A percentile compares a stretch with the other conserved stretches of the same genome.
Conservation (phyloP, 192 early-diverging fungal species). For the Entrophospora sp. region DNA sequence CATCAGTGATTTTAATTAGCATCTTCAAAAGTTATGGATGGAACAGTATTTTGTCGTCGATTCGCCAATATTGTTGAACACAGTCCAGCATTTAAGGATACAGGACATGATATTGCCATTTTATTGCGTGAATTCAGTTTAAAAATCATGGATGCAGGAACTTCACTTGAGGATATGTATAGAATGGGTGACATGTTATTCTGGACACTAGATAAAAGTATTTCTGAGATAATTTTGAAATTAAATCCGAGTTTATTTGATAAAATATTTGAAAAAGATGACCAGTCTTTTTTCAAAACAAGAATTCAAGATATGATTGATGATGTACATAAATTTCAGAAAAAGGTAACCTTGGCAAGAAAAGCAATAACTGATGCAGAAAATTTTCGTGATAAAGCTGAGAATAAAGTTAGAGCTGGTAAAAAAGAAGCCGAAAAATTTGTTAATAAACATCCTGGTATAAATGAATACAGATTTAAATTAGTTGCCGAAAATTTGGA, state of each 20-base stretch:
- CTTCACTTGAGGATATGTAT: slow-evolving; percentile 7
- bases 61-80: slow-evolving; percentile 9
- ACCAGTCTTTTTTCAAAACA: not conserved
- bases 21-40: not conserved
- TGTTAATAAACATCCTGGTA: not conserved
- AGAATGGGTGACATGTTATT: not conserved
- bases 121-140: not conserved
- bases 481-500: not conserved
- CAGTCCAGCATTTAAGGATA: not conserved
- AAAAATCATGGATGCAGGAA: slow-evolving; percentile 2
- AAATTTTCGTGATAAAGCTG: not conserved
- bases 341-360: not conserved
- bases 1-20: not conserved
- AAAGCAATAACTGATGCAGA: not conserved
- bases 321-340: not conserved
- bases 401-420: not conserved
- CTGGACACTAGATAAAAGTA: not conserved
- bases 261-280: not conserved
- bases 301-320: not conserved
- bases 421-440: not conserved
- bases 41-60: not conserved
- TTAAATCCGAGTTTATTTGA: not conserved
- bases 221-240: not conserved
- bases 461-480: not conserved
- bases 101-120: not conserved